A percentile compares a stretch with the other conserved stretches of the same genome.
Evolutionary conservation across 2,329 filamentous ascomycete species (phyloP).

Genomic region (Aspergillus sp.): DNA sequence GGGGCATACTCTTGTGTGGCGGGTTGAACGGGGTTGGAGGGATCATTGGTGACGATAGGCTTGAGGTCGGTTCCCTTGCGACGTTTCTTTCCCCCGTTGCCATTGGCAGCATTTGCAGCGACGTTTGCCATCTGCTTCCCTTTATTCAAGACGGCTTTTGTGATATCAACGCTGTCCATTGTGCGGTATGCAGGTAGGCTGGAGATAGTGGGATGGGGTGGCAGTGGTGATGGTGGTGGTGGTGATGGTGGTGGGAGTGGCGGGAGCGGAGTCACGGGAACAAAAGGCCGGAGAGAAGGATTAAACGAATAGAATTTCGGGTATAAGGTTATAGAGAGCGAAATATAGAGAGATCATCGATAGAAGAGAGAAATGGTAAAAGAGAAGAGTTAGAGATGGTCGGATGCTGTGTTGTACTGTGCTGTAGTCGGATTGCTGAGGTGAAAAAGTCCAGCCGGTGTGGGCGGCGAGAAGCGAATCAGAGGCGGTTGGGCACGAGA

Average conservation of each 20-base stretch:
- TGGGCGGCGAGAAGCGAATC: conserved; percentile 5
- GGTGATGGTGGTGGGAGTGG: conserved; percentile 3
- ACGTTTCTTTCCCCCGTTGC: conserved; percentile 55
- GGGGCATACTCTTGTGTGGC: conserved; percentile 36
- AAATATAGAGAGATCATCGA: not conserved
- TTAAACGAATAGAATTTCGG: not conserved
- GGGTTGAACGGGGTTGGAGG: conserved; percentile 36
- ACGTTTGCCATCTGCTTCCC: conserved; percentile 54
- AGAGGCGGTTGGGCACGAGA: conserved; percentile 6
- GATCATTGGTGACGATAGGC: conserved; percentile 58
- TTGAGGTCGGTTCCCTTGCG: conserved; percentile 57
- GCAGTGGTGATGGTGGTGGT: not conserved
- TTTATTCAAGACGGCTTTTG: conserved; percentile 58
- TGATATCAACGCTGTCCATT: conserved; percentile 58
- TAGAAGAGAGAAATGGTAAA: not conserved
- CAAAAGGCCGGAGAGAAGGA: not conserved
- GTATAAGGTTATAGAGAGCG: not conserved
- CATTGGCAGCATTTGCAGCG: conserved; percentile 41
- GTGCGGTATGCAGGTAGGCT: conserved; percentile 17
- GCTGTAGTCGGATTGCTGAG: not conserved
- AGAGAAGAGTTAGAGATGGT: conserved; percentile 1
- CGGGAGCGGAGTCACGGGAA: not conserved
- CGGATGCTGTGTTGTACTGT: too few relatives aligned
- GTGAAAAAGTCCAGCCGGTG: conserved; percentile 2
- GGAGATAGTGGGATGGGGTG: conserved; percentile 1